A percentile compares a stretch with the other conserved stretches of the same genome.
These are phyloP conservation scores for Fusarium oligoseptatum DNA, from an alignment of 2,329 filamentous ascomycete genomes.

Conservation along the genomic window DNA sequence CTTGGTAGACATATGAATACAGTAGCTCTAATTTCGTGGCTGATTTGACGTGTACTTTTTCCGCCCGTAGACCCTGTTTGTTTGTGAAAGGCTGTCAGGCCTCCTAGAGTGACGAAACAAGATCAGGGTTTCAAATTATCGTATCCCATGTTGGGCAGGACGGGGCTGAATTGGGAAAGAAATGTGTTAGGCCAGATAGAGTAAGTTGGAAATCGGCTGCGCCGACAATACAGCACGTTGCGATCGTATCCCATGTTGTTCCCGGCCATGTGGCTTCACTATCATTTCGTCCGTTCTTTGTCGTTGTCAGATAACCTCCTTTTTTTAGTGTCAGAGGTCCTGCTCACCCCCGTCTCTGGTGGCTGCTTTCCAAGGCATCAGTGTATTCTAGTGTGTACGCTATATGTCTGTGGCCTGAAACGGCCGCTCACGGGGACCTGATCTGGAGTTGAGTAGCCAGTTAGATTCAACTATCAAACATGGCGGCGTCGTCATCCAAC, in stretches of 20 bases:
- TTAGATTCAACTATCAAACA: background rate
- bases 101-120: background rate
- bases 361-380: background rate
- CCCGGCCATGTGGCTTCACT: background rate
- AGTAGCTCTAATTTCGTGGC: background rate
- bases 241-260: background rate
- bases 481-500: too few relatives aligned
- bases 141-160: background rate
- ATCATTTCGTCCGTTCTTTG: background rate
- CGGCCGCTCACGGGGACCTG: background rate
- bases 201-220: too few relatives aligned
- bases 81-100: background rate
- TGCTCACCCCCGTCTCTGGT: background rate
- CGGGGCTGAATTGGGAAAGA: too few relatives aligned
- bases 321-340: background rate
- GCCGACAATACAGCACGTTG: too few relatives aligned
- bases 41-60: background rate
- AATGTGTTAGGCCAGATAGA: too few relatives aligned
- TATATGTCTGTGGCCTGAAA: background rate
- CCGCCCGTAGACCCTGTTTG: background rate
- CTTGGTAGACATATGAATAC: background rate
- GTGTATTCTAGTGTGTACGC: too few relatives aligned
- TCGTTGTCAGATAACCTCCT: background rate
- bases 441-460: background rate
- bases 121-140: background rate